Conservation (phyloP, 352 stramenopile species). For the Thalassiosira ordinaria region DNA sequence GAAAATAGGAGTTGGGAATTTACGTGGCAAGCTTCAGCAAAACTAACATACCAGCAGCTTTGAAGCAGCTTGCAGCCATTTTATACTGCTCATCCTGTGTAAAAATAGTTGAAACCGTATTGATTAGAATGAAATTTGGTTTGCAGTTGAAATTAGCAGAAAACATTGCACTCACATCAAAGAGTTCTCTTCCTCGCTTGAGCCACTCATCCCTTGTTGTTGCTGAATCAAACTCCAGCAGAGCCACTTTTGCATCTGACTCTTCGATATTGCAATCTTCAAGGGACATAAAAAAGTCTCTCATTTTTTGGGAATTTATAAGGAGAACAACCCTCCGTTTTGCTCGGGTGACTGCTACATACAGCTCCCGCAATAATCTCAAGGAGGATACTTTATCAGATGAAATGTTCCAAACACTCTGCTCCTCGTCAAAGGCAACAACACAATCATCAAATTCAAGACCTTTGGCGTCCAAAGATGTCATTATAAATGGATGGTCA, state of each 20-base stretch:
- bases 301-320: conserved; percentile 23
- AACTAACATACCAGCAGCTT: conserved; percentile 30
- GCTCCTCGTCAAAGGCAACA: conserved; percentile 59
- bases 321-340: conserved; percentile 58
- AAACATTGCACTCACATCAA: background rate
- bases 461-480: conserved; percentile 56
- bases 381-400: conserved; percentile 32
- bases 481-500: conserved; percentile 60
- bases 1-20: background rate
- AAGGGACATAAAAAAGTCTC: conserved; percentile 33
- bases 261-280: conserved; percentile 45
- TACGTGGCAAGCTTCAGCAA: no score
- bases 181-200: conserved; percentile 38
- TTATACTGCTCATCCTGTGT: conserved; percentile 42
- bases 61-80: conserved; percentile 55
- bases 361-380: conserved; percentile 51
- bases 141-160: background rate
- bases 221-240: conserved; percentile 48
- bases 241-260: conserved; percentile 42
- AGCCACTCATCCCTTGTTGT: conserved; percentile 49
- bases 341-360: conserved; percentile 56
- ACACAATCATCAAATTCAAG: conserved; percentile 55
- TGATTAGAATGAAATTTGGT: background rate
- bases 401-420: conserved; percentile 47
- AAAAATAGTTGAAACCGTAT: conserved; percentile 5